phyloP scores from a whole-genome alignment of 106 monocot species.

The Platanthera zijinensis region DNA sequence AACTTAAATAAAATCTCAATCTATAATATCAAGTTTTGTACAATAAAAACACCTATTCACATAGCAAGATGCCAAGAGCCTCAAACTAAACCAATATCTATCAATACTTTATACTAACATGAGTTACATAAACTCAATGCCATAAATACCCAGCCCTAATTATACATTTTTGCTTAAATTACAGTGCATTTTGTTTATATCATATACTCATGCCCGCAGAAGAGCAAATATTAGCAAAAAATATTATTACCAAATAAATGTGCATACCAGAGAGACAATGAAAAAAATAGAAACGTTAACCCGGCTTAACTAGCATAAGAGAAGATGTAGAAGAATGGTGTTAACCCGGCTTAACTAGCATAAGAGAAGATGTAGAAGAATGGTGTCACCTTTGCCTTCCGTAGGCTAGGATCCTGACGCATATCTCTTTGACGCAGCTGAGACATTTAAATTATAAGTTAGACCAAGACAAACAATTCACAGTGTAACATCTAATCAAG shows the following conservation, averaged over 20 bases:
- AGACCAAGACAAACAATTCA: slow-evolving; percentile 4
- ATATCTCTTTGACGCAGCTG: slow-evolving; percentile 65
- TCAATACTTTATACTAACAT: no score
- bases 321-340: background rate
- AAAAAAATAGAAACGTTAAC: background rate
- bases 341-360: slow-evolving; percentile 12
- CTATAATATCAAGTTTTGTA: no score
- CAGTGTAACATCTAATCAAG: background rate
- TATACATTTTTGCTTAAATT: no score
- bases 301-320: background rate
- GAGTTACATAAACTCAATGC: no score
- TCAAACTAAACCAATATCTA: no score
- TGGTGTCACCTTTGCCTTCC: slow-evolving; percentile 46
- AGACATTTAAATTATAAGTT: slow-evolving; percentile 9
- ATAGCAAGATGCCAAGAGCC: no score
- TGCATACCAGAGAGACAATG: background rate
- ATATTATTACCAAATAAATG: background rate
- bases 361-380: background rate
- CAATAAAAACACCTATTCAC: no score
- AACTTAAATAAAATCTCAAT: no score
- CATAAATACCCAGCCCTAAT: no score
- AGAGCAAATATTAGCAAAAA: slow-evolving; percentile 1
- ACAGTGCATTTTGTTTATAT: no score
- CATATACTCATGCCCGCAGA: background rate
- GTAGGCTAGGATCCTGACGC: slow-evolving; percentile 30